Evolutionary conservation across 2,329 filamentous ascomycete genomes (phyloP), one percentile per base, ranked within the genome.

Genomic region (Nothopassalora personata): DNA sequence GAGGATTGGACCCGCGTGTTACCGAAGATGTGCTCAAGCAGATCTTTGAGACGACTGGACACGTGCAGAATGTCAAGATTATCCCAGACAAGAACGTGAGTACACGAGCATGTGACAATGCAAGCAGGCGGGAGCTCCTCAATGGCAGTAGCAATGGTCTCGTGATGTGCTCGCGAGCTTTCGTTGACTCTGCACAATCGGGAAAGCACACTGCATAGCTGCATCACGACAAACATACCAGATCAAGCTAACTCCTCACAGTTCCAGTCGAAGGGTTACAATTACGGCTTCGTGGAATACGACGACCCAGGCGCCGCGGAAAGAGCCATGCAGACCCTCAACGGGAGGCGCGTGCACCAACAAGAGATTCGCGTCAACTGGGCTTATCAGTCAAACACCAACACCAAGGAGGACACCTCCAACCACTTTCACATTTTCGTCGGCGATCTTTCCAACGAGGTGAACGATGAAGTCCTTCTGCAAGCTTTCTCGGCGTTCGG

Each of bases 381-480:
- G 94, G 94, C 94, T 23, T 99, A 99, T 71, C 94, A 99, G 80
- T 94, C 93, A 67, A 99, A 96, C 81, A 93, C 85, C 59, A 81
- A 85, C 30, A 94, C 85, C 81, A 99, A 97, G 79, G 94, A 99
- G 76, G 94, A 99, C 72, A 99, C 94, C 1, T 96, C 93, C 6
- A 90, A 92, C 75, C 94, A 99, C 75, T 99, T 97, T 80, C 94
- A 99, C 76, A 97, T 99, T 72, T 99, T 99, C 68, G 94, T 99
- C 58, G 94, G 94, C 62, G 94, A 99, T 73, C 79, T 99, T 58
- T 97, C 92, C 69, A 99, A 99, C 72, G 94, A 99, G 76, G 94
- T 99, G 74, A 99, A 99, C 70, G 94, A 99, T 69, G 94, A 99
- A 72, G 86, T 97, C 54, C 83, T 99, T 23, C 81, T 89, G 15